Base-by-base conservation (phyloP, 2,329 filamentous ascomycete genomes). In the Didymella keratinophila region DNA sequence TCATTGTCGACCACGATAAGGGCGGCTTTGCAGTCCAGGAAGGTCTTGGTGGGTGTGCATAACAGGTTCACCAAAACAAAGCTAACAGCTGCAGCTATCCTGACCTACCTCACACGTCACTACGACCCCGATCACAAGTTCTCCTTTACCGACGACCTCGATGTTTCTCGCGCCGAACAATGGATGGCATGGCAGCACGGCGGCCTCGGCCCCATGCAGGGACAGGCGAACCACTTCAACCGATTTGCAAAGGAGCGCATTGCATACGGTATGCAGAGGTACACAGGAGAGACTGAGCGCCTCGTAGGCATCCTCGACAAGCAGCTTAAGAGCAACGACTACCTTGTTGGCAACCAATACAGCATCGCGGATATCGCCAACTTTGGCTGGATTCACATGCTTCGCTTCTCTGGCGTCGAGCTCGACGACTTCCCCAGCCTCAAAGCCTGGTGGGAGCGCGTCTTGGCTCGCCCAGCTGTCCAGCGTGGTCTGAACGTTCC, bases 1-100 rank as follows among this genome's bases (percentile, higher is more conserved):
- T 84, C 45, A 83, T 90, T 45, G 82, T 89, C 28, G 87, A 90
- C 76, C 87, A 90, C 64, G 86, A 89, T 73, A 82, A 85, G 61
- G 78, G 79, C 55, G 82, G 76, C 45, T 84, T 89, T 50, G 76
- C 83, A 42, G 86, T 81, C 46, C 75, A 78, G 67, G 79, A 82
- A 61, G 79, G 79, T 25, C 62, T 73, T 42, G 70, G 71, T 77
- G 49, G 53, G 72, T 62, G 30, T 32, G 36, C 10, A 9, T 39
- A 28, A 27, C 20, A 23, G 32, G 32, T 4, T 9, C 20, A 28
- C 4, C 32, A 43, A 42, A 34, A 32, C 43, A 20, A 37, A 57
- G 48, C 62, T 66, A 42, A 66, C 43, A 14, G 25, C 32, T 37
- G 18, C 53, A 73, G 78, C 79, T 11, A 81, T 82, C 58, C 71